Evolutionary conservation across 495 filamentous ascomycete genomes (phyloP).

Genomic region (Neurospora sp.): DNA sequence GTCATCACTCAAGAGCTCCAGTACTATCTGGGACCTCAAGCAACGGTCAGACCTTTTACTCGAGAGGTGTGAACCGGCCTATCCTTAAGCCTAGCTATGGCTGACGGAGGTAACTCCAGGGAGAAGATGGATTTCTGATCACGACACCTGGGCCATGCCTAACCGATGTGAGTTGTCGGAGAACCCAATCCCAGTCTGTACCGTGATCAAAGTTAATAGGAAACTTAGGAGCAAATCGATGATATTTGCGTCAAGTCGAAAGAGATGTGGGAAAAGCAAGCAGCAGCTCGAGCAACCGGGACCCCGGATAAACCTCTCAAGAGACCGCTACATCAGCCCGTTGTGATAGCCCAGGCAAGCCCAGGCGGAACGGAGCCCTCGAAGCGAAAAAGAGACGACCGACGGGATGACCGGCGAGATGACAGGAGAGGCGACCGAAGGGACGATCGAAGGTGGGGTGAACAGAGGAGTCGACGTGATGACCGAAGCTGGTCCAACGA

Average conservation of each 20-base stretch:
- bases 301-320: slow-evolving; percentile 40
- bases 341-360: slow-evolving; percentile 37
- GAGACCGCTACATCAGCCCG: slow-evolving; percentile 43
- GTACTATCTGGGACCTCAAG: slow-evolving; percentile 44
- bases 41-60: slow-evolving; percentile 45
- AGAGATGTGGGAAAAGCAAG: slow-evolving; percentile 46
- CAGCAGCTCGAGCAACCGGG: slow-evolving; percentile 39
- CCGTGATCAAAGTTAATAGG: slow-evolving; percentile 12
- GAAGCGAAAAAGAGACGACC: slow-evolving; percentile 18
- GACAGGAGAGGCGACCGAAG: slow-evolving; percentile 5
- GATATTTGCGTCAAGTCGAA: slow-evolving; percentile 47
- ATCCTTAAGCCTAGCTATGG: slow-evolving; percentile 6
- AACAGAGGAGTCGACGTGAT: slow-evolving; percentile 8
- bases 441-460: neutral
- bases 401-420: slow-evolving; percentile 7
- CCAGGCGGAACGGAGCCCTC: slow-evolving; percentile 17
- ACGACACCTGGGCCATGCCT: slow-evolving; percentile 43
- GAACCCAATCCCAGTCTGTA: neutral
- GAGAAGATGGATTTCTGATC: slow-evolving; percentile 48
- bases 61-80: slow-evolving; percentile 30
- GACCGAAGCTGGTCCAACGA: slow-evolving; percentile 17
- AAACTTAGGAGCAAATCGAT: slow-evolving; percentile 44
- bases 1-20: slow-evolving; percentile 48
- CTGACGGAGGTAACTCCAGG: slow-evolving; percentile 30
- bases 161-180: slow-evolving; percentile 39